Percentiles rank a stretch among this genome's conserved stretches.
These are phyloP conservation scores for Miscanthus lutarioriparius DNA, from an alignment of 176 grass and related monocot species.

Conservation along the genomic window DNA sequence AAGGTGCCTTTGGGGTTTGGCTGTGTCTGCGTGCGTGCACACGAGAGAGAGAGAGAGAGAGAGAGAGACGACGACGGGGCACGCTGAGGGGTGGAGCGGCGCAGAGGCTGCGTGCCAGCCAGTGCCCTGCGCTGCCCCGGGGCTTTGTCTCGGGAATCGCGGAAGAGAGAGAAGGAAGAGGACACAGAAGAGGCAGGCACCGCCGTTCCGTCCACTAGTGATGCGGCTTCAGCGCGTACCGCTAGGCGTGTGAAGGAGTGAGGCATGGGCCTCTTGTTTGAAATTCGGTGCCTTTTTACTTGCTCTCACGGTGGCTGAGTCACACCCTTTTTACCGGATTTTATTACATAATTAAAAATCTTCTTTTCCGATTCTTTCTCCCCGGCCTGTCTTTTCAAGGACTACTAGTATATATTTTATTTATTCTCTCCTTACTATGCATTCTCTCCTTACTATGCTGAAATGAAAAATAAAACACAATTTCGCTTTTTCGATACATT, in stretches of 20 bases:
- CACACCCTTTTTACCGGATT: not conserved
- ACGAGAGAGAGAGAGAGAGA: too few species aligned
- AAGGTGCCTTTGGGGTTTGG: not conserved
- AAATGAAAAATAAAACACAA: too few species aligned
- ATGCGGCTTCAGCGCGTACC: too few species aligned
- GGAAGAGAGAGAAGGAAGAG: not conserved
- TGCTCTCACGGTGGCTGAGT: not conserved
- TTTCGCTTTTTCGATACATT: too few species aligned
- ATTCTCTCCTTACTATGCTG: too few species aligned
- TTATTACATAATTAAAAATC: not conserved
- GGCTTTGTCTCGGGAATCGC: slow-evolving; percentile 12
- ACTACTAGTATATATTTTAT: not conserved
- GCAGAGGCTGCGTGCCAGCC: too few species aligned
- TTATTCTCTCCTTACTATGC: not conserved
- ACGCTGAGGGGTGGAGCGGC: not conserved
- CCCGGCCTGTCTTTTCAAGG: not conserved
- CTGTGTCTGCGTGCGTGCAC: not conserved
- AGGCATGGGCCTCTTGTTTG: not conserved
- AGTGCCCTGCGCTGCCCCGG: too few species aligned
- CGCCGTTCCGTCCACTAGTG: not conserved
- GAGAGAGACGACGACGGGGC: too few species aligned
- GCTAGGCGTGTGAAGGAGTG: not conserved
- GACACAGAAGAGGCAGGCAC: not conserved
- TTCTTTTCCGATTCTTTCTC: not conserved
- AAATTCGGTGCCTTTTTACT: not conserved